phyloP scores from a whole-genome alignment of 2,329 filamentous ascomycete species.

The Dothiorella sarmentorum region DNA sequence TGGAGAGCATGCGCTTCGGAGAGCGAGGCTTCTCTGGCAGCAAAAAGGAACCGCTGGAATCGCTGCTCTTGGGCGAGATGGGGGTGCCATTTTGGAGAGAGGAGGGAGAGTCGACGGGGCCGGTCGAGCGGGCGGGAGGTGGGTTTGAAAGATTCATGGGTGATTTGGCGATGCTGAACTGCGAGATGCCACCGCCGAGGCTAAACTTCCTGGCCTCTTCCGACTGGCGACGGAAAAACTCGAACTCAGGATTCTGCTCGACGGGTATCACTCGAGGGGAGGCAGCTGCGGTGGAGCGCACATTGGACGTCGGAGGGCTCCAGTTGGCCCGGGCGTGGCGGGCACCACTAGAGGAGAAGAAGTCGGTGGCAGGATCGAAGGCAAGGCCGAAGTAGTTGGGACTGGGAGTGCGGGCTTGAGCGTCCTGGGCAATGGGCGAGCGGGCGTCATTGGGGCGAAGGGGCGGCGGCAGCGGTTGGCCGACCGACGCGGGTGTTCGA shows the following conservation, averaged over 20 bases:
- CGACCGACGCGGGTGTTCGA: conserved; percentile 25
- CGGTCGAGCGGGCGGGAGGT: neutral
- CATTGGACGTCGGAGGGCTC: conserved; percentile 68
- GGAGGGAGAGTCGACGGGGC: neutral
- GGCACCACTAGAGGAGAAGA: conserved; percentile 58
- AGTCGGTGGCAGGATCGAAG: conserved; percentile 59
- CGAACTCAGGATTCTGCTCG: conserved; percentile 77
- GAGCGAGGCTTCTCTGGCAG: conserved; percentile 34
- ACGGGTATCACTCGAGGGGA: conserved; percentile 67
- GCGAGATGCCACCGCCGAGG: conserved; percentile 37
- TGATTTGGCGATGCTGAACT: conserved; percentile 34
- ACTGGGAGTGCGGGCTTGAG: conserved; percentile 53
- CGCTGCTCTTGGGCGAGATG: neutral
- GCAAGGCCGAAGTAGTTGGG: conserved; percentile 86
- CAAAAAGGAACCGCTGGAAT: conserved; percentile 9
- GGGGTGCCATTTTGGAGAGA: conserved; percentile 3
- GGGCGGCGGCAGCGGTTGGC: conserved; percentile 26
- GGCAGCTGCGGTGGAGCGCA: conserved; percentile 65
- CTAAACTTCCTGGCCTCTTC: conserved; percentile 56
- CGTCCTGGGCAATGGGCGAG: conserved; percentile 31
- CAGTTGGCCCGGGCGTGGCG: conserved; percentile 67
- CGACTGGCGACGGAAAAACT: conserved; percentile 71
- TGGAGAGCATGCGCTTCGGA: conserved; percentile 48
- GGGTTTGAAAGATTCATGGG: conserved; percentile 9
- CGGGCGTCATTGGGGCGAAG: conserved; percentile 31